Evolutionary conservation across 2,329 filamentous ascomycete genomes (phyloP).

Genomic region (Talaromyces albobiverticillius): DNA sequence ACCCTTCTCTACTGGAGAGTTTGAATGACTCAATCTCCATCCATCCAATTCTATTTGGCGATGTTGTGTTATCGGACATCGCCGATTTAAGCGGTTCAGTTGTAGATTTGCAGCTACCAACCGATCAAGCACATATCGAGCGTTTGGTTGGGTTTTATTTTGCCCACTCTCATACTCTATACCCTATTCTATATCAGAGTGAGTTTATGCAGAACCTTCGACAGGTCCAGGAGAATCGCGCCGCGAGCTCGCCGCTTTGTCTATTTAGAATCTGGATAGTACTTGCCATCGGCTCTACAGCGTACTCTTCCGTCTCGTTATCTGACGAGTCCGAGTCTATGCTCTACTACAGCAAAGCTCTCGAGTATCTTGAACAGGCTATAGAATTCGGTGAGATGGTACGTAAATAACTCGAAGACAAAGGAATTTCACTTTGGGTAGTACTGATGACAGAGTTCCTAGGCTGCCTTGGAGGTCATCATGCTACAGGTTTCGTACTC

Average conservation of each 20-base stretch:
- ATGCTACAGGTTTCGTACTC: slow-evolving; percentile 50
- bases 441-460: background rate
- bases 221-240: slow-evolving; percentile 12
- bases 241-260: slow-evolving; percentile 31
- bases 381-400: slow-evolving; percentile 41
- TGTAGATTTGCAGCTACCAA: background rate
- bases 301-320: slow-evolving; percentile 43
- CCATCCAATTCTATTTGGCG: background rate
- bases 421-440: background rate
- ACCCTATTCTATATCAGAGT: slow-evolving; percentile 38
- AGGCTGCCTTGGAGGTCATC: slow-evolving; percentile 44
- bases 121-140: slow-evolving; percentile 21
- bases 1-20: background rate
- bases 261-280: slow-evolving; percentile 50
- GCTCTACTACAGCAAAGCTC: slow-evolving; percentile 44
- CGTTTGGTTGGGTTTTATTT: slow-evolving; percentile 45
- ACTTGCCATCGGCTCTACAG: slow-evolving; percentile 47
- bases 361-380: slow-evolving; percentile 41
- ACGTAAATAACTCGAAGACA: slow-evolving; percentile 15
- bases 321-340: slow-evolving; percentile 44
- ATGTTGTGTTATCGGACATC: background rate
- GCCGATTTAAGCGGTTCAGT: background rate
- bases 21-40: background rate
- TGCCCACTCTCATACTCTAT: slow-evolving; percentile 47
- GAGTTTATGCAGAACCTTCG: background rate